Percentiles rank a stretch among this genome's conserved stretches.
Conservation (phyloP, 1,139 yeast genomes). For the Suhomyces wounanorum region DNA sequence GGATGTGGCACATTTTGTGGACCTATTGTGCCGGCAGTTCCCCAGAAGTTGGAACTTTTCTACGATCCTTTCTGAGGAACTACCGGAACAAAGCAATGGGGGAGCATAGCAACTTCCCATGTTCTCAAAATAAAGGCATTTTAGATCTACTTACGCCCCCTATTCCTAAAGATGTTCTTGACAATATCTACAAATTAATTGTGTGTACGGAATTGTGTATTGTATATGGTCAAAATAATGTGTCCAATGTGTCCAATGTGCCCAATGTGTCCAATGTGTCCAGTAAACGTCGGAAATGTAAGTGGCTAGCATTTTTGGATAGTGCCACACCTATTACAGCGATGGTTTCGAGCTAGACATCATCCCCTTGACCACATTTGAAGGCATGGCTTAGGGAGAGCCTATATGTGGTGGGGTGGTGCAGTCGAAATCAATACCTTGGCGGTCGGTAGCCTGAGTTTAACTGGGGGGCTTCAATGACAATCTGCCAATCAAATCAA, state of each 20-base stretch:
- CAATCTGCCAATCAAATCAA: background rate
- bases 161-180: background rate
- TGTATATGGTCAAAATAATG: background rate
- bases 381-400: background rate
- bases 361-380: background rate
- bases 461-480: background rate
- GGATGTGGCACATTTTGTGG: background rate
- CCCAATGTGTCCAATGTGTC: background rate
- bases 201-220: background rate
- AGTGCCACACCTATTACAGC: background rate
- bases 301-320: background rate
- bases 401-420: background rate
- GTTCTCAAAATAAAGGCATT: background rate
- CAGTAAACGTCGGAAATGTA: background rate
- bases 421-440: background rate
- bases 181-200: background rate
- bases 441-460: background rate
- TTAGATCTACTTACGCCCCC: background rate
- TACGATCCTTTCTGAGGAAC: background rate
- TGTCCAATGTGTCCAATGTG: background rate
- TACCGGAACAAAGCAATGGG: background rate
- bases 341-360: background rate
- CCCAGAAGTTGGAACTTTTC: background rate
- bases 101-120: background rate
- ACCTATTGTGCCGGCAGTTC: background rate